Evolutionary conservation across 805 yeast genomes (phyloP).

Genomic region (Starmerella sirachaensis): DNA sequence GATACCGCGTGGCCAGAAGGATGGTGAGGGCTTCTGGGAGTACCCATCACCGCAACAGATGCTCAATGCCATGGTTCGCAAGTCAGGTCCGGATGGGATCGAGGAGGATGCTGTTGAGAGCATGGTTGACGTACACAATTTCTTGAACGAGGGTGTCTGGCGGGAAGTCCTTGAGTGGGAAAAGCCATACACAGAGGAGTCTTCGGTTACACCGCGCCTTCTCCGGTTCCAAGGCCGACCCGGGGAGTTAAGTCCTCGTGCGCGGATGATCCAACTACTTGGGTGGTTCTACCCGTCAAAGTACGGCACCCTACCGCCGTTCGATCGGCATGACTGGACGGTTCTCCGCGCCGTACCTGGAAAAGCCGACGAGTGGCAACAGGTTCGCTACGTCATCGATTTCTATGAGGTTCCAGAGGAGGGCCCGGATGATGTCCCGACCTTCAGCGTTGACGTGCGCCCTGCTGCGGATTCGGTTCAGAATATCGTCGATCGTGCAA

Average conservation of each 20-base stretch:
- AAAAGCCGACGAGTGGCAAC: slow-evolving; percentile 36
- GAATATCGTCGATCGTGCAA: slow-evolving; percentile 56
- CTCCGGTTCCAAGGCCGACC: slow-evolving; percentile 88
- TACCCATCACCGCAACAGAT: slow-evolving; percentile 98
- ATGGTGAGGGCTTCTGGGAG: slow-evolving; percentile 78
- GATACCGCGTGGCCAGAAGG: slow-evolving; percentile 69
- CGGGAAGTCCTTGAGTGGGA: slow-evolving; percentile 90
- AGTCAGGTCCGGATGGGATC: slow-evolving; percentile 62
- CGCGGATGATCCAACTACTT: slow-evolving; percentile 51
- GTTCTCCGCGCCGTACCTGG: slow-evolving; percentile 49
- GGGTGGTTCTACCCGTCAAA: slow-evolving; percentile 60
- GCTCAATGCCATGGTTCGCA: slow-evolving; percentile 94
- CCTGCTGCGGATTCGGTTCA: slow-evolving; percentile 73
- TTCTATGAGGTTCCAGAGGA: slow-evolving; percentile 95
- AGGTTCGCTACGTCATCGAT: slow-evolving; percentile 86
- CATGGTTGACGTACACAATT: slow-evolving; percentile 96
- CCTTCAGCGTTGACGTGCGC: slow-evolving; percentile 85
- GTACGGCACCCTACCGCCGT: slow-evolving; percentile 74
- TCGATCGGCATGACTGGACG: slow-evolving; percentile 98
- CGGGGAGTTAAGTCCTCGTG: slow-evolving; percentile 74
- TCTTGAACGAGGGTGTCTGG: slow-evolving; percentile 97
- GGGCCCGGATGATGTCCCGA: slow-evolving; percentile 48
- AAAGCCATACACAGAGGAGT: slow-evolving; percentile 44
- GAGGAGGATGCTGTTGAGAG: slow-evolving; percentile 93
- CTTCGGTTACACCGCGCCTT: slow-evolving; percentile 58